Base-by-base conservation (phyloP, 805 yeast species). In the Candida takata region DNA sequence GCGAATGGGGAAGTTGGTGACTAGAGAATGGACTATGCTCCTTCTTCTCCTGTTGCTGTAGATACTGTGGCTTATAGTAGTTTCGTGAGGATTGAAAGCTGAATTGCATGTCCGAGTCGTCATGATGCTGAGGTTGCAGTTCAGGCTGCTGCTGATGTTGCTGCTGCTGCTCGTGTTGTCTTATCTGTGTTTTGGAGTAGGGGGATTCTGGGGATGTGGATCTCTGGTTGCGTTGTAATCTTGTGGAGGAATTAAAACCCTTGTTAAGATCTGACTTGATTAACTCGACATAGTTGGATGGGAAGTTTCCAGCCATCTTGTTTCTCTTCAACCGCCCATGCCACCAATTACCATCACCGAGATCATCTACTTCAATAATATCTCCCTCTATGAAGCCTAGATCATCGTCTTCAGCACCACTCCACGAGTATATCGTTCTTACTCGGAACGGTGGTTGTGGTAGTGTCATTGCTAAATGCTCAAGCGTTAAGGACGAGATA, bases 371-470 rank as follows among this genome's bases (percentile, higher is more conserved):
- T 43, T 86, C 95, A 48, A 92, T 84, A 34, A 84, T 64, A 54
- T 92, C 97, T 34, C 94, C 95, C 61, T 92, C 97, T 15, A 88
- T 71, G 55, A 92, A 92, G 1, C 97, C 97, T 29, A 92, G 67
- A 54, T 92, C 97, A 31, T 84, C 82, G 37, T 79, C 84, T 50
- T 83, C 77, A 51, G 86, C 87, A 12, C 96, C 97, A 15, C 96
- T 79, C 96, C 96, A 88, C 17, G 95, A 85, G 54, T 84, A 90
- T 27, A 73, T 72, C 8, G 98, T 92, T 52, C 74, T 74, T 23
- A 81, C 95, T 52, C 70, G 69, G 58, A 84, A 84, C 4, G 94
- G 94, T 13, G 72, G 64, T 20, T 62, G 60, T 23, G 71, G 72
- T 12, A 34, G 27, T 10, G 47, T 28, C 51, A 49, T 48, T 8